Conservation (phyloP, 2,329 filamentous ascomycete species). For the Neophaeococcomyces mojaviensis region DNA sequence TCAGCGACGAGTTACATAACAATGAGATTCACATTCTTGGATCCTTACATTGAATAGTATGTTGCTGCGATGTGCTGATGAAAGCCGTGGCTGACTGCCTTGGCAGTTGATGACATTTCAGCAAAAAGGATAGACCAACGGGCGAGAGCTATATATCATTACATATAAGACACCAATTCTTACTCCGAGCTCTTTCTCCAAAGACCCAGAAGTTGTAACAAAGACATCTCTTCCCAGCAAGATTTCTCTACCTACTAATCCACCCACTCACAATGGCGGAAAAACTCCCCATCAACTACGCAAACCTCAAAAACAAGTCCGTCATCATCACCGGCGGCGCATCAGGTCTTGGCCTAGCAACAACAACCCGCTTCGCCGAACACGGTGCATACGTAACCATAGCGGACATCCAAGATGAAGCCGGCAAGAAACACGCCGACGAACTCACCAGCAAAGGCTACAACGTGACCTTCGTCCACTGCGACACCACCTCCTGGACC, state of each 20-base stretch:
- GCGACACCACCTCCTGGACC: slow-evolving; percentile 59
- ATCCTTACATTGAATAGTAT: too few species aligned
- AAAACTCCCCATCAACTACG: slow-evolving; percentile 4
- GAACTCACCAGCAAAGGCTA: slow-evolving; percentile 5
- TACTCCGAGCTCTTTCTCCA: too few species aligned
- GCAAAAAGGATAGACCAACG: too few species aligned
- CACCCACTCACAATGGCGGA: neutral
- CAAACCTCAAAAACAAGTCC: slow-evolving; percentile 31
- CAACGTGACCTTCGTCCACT: slow-evolving; percentile 35
- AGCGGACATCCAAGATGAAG: slow-evolving; percentile 8
- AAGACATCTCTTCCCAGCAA: neutral
- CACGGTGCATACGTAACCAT: slow-evolving; percentile 12
- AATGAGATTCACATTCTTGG: too few species aligned
- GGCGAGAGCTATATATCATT: too few species aligned
- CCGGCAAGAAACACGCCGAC: neutral
- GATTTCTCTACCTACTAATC: neutral
- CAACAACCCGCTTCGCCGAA: slow-evolving; percentile 16
- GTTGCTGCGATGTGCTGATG: too few species aligned
- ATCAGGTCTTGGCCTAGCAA: slow-evolving; percentile 25
- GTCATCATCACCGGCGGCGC: slow-evolving; percentile 41
- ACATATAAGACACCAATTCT: too few species aligned
- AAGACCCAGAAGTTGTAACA: too few species aligned
- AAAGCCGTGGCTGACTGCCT: too few species aligned
- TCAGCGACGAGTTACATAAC: too few species aligned
- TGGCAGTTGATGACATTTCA: too few species aligned